Percentiles rank a stretch among this genome's conserved stretches.
Evolutionary conservation across 23 red algal genomes (phyloP).

Genomic region (Cyanidiococcus yangmingshanensis): DNA sequence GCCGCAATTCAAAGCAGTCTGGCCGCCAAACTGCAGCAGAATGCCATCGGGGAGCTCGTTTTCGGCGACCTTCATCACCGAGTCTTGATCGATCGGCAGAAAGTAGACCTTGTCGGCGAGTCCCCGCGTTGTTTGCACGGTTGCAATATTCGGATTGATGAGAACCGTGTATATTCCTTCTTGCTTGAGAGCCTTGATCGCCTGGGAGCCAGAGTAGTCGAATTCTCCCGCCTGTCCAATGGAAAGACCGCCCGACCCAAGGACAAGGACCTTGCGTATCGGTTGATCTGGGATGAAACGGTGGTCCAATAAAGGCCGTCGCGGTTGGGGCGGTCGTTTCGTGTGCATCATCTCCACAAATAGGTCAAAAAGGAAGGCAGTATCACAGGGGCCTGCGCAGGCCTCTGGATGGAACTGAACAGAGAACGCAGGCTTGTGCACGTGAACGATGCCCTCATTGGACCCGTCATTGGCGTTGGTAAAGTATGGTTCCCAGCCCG

Average conservation of each 20-base stretch:
- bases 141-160: conserved; percentile 97
- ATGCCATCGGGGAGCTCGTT: conserved; percentile 90
- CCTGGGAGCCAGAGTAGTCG: conserved; percentile 96
- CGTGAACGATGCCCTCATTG: conserved; percentile 90
- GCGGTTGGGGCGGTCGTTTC: conserved; percentile 1
- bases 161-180: conserved; percentile 75
- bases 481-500: conserved; percentile 60
- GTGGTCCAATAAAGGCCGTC: neutral
- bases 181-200: conserved; percentile 74
- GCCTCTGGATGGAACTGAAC: conserved; percentile 99
- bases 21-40: conserved; percentile 81
- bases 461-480: conserved; percentile 88
- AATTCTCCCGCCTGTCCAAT: conserved; percentile 98
- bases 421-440: conserved; percentile 70
- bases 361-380: conserved; percentile 80
- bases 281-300: neutral
- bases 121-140: conserved; percentile 87
- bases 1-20: conserved; percentile 97
- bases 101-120: conserved; percentile 99
- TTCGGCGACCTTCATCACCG: conserved; percentile 77
- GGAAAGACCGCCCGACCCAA: conserved; percentile 83
- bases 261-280: conserved; percentile 58
- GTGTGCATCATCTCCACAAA: conserved; percentile 35
- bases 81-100: conserved; percentile 75
- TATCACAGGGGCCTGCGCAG: conserved; percentile 78